Conservation (phyloP, 2,329 filamentous ascomycete genomes). For the Trichophyton schoenleinii region DNA sequence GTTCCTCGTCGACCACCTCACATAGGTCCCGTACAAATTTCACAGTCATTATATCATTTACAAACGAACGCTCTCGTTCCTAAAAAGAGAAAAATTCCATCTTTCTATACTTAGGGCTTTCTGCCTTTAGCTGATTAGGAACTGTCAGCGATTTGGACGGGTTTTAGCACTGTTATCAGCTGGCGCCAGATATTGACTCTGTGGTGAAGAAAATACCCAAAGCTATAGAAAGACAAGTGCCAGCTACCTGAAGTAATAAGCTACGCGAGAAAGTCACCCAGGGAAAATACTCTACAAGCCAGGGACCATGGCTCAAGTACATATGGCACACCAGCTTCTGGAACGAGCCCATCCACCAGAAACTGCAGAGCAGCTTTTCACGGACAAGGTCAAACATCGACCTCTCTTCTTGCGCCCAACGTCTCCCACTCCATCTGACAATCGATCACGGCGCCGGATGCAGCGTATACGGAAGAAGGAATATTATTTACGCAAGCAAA, state of each 20-base stretch:
- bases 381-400: slow-evolving; percentile 70
- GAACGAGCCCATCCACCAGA: slow-evolving; percentile 65
- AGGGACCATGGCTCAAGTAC: slow-evolving; percentile 16
- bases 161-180: no score
- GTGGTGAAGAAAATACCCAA: no score
- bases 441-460: slow-evolving; percentile 42
- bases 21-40: no score
- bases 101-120: no score
- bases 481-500: slow-evolving; percentile 37
- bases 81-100: no score
- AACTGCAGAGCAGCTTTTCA: slow-evolving; percentile 57
- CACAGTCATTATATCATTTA: no score
- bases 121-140: no score
- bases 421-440: slow-evolving; percentile 50
- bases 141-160: no score
- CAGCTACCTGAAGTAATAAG: neutral
- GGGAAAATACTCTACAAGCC: neutral
- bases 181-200: no score
- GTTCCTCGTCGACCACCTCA: no score
- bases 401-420: slow-evolving; percentile 67
- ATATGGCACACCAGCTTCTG: slow-evolving; percentile 54
- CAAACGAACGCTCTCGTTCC: no score
- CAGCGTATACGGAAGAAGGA: slow-evolving; percentile 36
- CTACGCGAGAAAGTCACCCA: neutral
- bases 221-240: neutral